A percentile compares a stretch with the other conserved stretches of the same genome.
phyloP scores from a whole-genome alignment of 2,329 filamentous ascomycete species.

The Sphaerostilbella broomeana region DNA sequence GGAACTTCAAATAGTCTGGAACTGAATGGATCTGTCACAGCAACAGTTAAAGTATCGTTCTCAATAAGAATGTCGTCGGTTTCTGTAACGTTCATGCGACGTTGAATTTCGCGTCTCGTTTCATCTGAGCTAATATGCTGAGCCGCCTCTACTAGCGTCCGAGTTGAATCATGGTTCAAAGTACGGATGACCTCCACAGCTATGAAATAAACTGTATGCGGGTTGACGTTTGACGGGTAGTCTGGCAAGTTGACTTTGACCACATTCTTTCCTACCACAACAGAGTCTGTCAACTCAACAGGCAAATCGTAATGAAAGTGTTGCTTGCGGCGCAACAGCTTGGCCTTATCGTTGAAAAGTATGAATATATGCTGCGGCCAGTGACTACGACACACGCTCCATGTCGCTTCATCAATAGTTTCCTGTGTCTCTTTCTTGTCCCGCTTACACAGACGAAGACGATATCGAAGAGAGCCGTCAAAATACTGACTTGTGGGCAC shows the following conservation, averaged over 20 bases:
- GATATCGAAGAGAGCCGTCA: slow-evolving; percentile 54
- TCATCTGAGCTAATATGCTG: slow-evolving; percentile 37
- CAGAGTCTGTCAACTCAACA: slow-evolving; percentile 59
- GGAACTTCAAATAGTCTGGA: slow-evolving; percentile 60
- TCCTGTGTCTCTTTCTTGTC: slow-evolving; percentile 6
- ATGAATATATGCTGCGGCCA: slow-evolving; percentile 71
- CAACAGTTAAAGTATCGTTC: slow-evolving; percentile 48
- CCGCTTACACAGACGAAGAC: slow-evolving; percentile 57
- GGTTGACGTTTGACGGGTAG: slow-evolving; percentile 21
- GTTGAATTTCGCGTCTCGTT: slow-evolving; percentile 53
- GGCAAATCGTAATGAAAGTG: slow-evolving; percentile 72
- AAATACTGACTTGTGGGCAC: slow-evolving; percentile 34
- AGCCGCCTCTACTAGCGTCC: slow-evolving; percentile 31
- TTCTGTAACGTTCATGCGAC: slow-evolving; percentile 30
- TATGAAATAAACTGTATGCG: slow-evolving; percentile 42
- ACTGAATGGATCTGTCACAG: slow-evolving; percentile 62
- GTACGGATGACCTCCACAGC: slow-evolving; percentile 66
- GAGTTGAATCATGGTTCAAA: slow-evolving; percentile 37
- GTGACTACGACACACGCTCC: slow-evolving; percentile 55
- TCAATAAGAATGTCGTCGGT: slow-evolving; percentile 57
- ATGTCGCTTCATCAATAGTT: slow-evolving; percentile 41
- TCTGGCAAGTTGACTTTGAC: slow-evolving; percentile 45
- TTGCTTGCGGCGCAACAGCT: slow-evolving; percentile 57
- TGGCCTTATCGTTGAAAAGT: slow-evolving; percentile 54
- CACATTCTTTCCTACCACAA: slow-evolving; percentile 55